These are phyloP conservation scores for Neonectria faginata DNA, from an alignment of 2,329 filamentous ascomycete genomes.

Conservation along the genomic window DNA sequence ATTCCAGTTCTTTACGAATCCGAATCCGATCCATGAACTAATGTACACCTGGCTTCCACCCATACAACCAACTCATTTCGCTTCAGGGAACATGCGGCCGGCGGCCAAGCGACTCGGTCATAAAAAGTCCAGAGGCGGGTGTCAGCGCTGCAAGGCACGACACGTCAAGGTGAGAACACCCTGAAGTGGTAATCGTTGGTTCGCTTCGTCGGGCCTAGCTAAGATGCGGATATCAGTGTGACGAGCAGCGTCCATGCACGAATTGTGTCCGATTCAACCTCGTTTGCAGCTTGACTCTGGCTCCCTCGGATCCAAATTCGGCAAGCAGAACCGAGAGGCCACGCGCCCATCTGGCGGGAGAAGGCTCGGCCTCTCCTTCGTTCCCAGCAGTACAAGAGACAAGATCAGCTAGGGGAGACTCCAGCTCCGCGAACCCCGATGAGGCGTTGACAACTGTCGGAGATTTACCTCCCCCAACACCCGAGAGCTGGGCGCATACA, in stretches of 20 bases:
- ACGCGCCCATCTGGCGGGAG: neutral
- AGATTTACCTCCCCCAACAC: conserved; percentile 2
- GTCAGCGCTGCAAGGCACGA: conserved; percentile 32
- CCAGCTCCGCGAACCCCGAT: neutral
- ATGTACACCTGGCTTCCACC: no score
- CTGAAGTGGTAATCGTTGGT: neutral
- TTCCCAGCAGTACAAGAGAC: neutral
- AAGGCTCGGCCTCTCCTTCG: neutral
- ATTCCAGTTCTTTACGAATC: no score
- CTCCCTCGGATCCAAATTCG: neutral
- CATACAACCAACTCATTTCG: no score
- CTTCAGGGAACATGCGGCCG: neutral
- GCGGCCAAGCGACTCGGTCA: conserved; percentile 26
- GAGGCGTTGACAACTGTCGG: neutral
- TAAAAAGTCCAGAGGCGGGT: conserved; percentile 33
- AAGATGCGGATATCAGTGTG: conserved; percentile 25
- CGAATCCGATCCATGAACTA: no score
- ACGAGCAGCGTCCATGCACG: conserved; percentile 31
- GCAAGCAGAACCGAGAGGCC: neutral
- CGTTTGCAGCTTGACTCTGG: conserved; percentile 27
- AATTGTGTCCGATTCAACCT: conserved; percentile 33
- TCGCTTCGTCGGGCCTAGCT: neutral
- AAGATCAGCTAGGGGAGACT: neutral
- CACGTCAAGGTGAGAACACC: conserved; percentile 32
- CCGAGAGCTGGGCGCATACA: neutral